Conservation (phyloP, 2,329 filamentous ascomycete species). For the Mariannaea elegans region DNA sequence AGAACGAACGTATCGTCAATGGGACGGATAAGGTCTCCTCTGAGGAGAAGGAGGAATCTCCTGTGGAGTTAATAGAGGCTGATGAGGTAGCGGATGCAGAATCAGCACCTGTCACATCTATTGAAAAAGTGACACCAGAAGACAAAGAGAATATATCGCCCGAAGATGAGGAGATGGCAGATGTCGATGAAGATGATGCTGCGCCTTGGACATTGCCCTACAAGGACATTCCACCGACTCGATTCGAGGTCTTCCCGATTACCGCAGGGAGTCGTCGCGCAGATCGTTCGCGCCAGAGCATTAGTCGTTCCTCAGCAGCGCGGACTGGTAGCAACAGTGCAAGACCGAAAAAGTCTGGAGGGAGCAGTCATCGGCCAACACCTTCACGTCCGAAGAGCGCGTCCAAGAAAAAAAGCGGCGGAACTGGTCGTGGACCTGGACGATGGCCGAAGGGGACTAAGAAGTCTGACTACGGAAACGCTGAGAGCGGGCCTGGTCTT, state of each 20-base stretch:
- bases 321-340: conserved; percentile 48
- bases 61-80: conserved; percentile 15
- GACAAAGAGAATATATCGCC: conserved; percentile 45
- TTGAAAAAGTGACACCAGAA: conserved; percentile 41
- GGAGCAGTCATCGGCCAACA: conserved; percentile 43
- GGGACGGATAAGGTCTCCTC: conserved; percentile 26
- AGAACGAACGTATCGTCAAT: conserved; percentile 35
- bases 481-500: conserved; percentile 70
- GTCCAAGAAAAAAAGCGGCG: conserved; percentile 65
- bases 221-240: conserved; percentile 69
- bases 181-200: conserved; percentile 38
- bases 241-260: conserved; percentile 83
- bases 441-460: conserved; percentile 75
- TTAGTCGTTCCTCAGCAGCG: conserved; percentile 49
- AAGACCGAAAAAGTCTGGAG: conserved; percentile 51
- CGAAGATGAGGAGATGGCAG: conserved; percentile 39
- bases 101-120: conserved; percentile 41
- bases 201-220: conserved; percentile 59
- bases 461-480: conserved; percentile 74
- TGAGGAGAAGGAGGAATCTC: conserved; percentile 19
- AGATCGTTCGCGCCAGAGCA: conserved; percentile 55
- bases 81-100: conserved; percentile 36
- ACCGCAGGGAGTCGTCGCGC: conserved; percentile 59
- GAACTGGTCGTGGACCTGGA: conserved; percentile 71
- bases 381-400: conserved; percentile 52